phyloP scores from a whole-genome alignment of 345 rosid genomes.

The Salix udensis region DNA sequence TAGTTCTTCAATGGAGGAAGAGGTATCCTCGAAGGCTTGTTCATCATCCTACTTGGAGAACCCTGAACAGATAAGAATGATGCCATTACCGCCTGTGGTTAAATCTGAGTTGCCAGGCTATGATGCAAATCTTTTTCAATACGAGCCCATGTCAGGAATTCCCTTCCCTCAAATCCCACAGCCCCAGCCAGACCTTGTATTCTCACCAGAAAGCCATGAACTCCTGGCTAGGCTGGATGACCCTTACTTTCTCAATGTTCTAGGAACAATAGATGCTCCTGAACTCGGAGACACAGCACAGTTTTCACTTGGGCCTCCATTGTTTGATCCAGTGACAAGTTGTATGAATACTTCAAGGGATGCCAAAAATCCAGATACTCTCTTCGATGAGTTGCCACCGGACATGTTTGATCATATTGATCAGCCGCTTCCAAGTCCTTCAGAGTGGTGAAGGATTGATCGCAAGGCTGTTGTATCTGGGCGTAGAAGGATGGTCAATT shows the following conservation, averaged over 20 bases:
- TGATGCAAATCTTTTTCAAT: constrained; percentile 23
- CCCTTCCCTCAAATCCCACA: constrained; percentile 30
- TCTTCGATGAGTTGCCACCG: constrained; percentile 70
- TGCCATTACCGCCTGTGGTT: constrained; percentile 33
- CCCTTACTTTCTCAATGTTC: constrained; percentile 47
- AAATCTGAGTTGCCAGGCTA: constrained; percentile 32
- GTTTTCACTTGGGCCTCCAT: constrained; percentile 37
- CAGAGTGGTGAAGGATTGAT: constrained; percentile 25
- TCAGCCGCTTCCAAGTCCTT: constrained; percentile 45
- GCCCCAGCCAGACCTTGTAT: constrained; percentile 34
- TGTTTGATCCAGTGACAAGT: constrained; percentile 41
- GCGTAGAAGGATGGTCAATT: not conserved
- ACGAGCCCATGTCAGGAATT: constrained; percentile 10
- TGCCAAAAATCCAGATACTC: constrained; percentile 31
- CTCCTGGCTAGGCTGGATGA: constrained; percentile 54
- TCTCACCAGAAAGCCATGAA: constrained; percentile 54
- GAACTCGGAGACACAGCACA: constrained; percentile 33
- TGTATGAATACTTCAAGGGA: constrained; percentile 22
- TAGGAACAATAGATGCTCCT: constrained; percentile 44
- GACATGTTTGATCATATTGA: constrained; percentile 70
- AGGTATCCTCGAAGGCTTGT: constrained; percentile 29
- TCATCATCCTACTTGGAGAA: constrained; percentile 28
- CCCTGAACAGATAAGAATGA: constrained; percentile 18
- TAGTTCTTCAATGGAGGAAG: constrained; percentile 39
- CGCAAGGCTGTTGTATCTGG: not conserved